These are phyloP conservation scores for Echria macrotheca DNA, from an alignment of 495 filamentous ascomycete genomes.

Conservation along the genomic window DNA sequence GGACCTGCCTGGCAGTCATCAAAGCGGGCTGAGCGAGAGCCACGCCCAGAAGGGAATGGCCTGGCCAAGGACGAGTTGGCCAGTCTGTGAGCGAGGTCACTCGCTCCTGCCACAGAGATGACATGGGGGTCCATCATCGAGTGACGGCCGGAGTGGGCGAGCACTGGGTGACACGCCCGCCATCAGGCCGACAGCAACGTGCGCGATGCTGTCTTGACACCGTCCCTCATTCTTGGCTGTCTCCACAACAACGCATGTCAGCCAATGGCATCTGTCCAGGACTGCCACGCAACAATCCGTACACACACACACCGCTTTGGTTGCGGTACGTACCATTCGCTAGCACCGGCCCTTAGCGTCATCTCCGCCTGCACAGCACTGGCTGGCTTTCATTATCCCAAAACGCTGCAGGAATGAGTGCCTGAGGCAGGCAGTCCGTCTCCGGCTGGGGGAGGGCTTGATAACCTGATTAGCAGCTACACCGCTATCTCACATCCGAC, in stretches of 20 bases:
- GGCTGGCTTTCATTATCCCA: background rate
- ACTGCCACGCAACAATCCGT: slow-evolving; percentile 21
- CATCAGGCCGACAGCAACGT: background rate
- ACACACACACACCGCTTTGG: slow-evolving; percentile 17
- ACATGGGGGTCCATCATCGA: slow-evolving; percentile 19
- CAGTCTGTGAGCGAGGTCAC: slow-evolving; percentile 18
- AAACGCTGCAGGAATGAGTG: background rate
- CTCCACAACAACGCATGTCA: slow-evolving; percentile 17
- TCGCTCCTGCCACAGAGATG: slow-evolving; percentile 8
- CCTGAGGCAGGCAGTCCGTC: background rate
- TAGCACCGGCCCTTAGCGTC: slow-evolving; percentile 6
- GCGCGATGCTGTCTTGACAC: slow-evolving; percentile 18
- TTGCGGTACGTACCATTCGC: slow-evolving; percentile 3
- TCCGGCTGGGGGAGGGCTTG: background rate
- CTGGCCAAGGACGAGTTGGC: slow-evolving; percentile 11
- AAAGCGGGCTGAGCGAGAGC: slow-evolving; percentile 27
- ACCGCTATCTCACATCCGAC: slow-evolving; percentile 15
- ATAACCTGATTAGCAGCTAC: slow-evolving; percentile 23
- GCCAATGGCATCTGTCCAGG: slow-evolving; percentile 23
- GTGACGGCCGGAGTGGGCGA: slow-evolving; percentile 9
- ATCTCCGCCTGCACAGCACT: slow-evolving; percentile 4
- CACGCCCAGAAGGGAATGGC: slow-evolving; percentile 22
- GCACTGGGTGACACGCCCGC: slow-evolving; percentile 20
- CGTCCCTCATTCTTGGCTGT: slow-evolving; percentile 8
- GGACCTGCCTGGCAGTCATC: slow-evolving; percentile 17